Evolutionary conservation across 257 asterid genomes (phyloP), one percentile per base, ranked within the genome.

Genomic region (Przewalskia tangutica): DNA sequence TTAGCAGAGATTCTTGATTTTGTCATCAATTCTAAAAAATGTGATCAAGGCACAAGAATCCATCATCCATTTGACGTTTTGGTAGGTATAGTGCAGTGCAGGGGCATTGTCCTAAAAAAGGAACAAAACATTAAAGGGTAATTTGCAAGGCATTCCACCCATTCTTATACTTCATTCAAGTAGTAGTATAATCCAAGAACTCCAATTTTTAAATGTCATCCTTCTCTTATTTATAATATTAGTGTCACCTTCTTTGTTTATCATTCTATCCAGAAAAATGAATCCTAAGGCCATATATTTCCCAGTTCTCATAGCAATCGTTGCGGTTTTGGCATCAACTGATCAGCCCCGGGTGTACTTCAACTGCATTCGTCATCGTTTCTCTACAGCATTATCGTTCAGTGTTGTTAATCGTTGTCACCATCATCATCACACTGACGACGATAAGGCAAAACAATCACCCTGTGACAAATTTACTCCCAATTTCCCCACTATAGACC

Each of bases 381-480:
- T 84, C 38, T 81, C 40, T 0, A 38, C 5, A 36, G 38, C 78
- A 50, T 11, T 32, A 68, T 53, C 23, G 13, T 12, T 16, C 83
- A 4, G 13, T 64, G 6, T 0, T 18, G 38, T 71, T 46, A 71
- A 46, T 20, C 18, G 58, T 10, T 10, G 8, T 66, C 59, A 71
- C 17, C 14, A 51, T 13, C 85, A n/a, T 12, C 82, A 16, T 48
- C 93, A 80, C 2, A 68, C 53, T 0, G 87, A 89, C 1, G 83
- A 81, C 0, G 84, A 80, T 17, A 84, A 85, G 63, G 73, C 48
- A 13, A 48, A 53, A 1, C 85, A 59, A 55, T 68, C 88, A 10
- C 83, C 86, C 0, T 95, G 98, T 60, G 97, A 94, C 18, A 88
- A 89, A 55, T 93, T 94, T 32, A 91, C 93, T 2, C 89, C 91